phyloP scores from a whole-genome alignment of 495 filamentous ascomycete genomes.

The Aspergillus cavernicola region DNA sequence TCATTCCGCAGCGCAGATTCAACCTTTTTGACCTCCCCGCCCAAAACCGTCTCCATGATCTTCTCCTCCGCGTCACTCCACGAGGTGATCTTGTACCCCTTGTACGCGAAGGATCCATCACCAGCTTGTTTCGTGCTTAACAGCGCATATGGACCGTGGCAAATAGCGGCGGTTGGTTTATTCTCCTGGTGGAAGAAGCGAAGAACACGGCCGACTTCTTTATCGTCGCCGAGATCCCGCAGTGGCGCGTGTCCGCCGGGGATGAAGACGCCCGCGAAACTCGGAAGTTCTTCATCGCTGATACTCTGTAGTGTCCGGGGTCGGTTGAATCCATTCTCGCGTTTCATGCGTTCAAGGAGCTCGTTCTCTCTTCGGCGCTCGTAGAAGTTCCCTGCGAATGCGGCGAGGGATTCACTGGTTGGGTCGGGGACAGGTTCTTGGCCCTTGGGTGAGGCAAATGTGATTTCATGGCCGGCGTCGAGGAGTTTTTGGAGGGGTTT shows the following conservation, averaged over 20 bases:
- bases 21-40: slow-evolving; percentile 31
- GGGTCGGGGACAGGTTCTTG: slow-evolving; percentile 33
- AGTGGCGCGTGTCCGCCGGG: slow-evolving; percentile 43
- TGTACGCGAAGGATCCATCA: slow-evolving; percentile 32
- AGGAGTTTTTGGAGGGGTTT: slow-evolving; percentile 38
- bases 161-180: slow-evolving; percentile 38
- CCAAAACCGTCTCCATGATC: slow-evolving; percentile 27
- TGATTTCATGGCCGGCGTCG: slow-evolving; percentile 33
- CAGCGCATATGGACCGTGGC: slow-evolving; percentile 41
- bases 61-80: slow-evolving; percentile 34
- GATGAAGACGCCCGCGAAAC: slow-evolving; percentile 37
- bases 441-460: slow-evolving; percentile 37
- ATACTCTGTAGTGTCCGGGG: not conserved
- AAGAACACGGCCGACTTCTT: slow-evolving; percentile 37
- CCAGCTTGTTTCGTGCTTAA: slow-evolving; percentile 31
- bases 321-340: slow-evolving; percentile 26
- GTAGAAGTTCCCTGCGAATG: slow-evolving; percentile 40
- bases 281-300: slow-evolving; percentile 25
- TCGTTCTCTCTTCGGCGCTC: slow-evolving; percentile 34
- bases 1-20: slow-evolving; percentile 23
- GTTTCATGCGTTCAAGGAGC: slow-evolving; percentile 35
- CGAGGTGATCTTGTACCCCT: slow-evolving; percentile 30
- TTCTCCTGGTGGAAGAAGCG: slow-evolving; percentile 31
- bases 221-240: slow-evolving; percentile 31
- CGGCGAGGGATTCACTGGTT: slow-evolving; percentile 31